phyloP scores from a whole-genome alignment of 164 flowering plant genomes.

The Nymphaea colorata region DNA sequence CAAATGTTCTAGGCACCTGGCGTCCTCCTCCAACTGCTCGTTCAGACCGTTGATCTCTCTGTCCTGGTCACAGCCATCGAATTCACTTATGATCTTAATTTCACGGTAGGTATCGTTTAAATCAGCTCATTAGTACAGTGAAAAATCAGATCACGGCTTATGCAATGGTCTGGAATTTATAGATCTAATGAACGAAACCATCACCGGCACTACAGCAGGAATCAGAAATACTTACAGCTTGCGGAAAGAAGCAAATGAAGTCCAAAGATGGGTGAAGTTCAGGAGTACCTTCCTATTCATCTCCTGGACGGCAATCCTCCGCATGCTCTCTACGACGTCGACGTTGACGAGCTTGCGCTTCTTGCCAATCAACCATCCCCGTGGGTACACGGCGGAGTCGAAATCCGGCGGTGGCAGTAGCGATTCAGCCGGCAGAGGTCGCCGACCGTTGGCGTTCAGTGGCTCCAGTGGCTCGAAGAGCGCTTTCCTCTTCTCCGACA shows the following conservation, averaged over 20 bases:
- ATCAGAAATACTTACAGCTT: too few species aligned
- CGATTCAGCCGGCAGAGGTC: constrained; percentile 41
- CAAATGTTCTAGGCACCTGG: constrained; percentile 57
- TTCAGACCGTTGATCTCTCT: constrained; percentile 78
- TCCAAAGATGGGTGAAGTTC: background rate
- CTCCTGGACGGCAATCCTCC: constrained; percentile 86
- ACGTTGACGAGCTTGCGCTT: constrained; percentile 92
- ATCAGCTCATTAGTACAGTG: too few species aligned
- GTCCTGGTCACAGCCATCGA: constrained; percentile 36
- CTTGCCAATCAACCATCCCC: constrained; percentile 92
- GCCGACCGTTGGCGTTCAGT: constrained; percentile 20
- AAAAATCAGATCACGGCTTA: too few species aligned
- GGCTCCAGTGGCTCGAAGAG: constrained; percentile 84
- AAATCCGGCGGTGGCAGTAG: constrained; percentile 93
- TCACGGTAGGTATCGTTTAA: background rate
- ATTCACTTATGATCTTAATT: background rate
- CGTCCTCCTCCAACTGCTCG: constrained; percentile 82
- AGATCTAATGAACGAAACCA: too few species aligned
- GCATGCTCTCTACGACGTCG: constrained; percentile 97
- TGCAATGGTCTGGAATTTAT: too few species aligned
- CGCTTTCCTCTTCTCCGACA: constrained; percentile 81
- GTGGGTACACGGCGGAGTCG: constrained; percentile 67
- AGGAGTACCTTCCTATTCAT: constrained; percentile 82
- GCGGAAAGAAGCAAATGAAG: too few species aligned
- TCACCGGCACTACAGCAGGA: too few species aligned